These are phyloP conservation scores for Thelephora aurantiotincta DNA, from an alignment of 768 basidiomycete genomes.

Conservation along the genomic window DNA sequence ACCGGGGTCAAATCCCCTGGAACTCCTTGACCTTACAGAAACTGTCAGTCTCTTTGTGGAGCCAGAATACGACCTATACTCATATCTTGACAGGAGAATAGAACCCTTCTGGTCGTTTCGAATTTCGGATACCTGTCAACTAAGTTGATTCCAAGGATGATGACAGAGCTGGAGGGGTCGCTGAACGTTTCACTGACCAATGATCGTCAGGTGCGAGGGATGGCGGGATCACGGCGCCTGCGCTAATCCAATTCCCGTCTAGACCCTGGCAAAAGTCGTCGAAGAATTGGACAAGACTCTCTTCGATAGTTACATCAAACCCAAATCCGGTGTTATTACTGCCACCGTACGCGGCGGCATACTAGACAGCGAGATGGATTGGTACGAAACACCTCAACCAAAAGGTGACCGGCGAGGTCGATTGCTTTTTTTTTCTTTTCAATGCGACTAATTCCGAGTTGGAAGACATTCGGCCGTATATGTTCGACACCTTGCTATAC, in stretches of 20 bases:
- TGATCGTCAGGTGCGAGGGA: constrained; percentile 46
- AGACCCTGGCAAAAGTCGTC: constrained; percentile 68
- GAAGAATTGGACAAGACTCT: constrained; percentile 78
- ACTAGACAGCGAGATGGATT: constrained; percentile 70
- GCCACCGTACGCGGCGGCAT: constrained; percentile 68
- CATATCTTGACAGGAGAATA: constrained; percentile 48
- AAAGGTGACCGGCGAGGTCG: constrained; percentile 56
- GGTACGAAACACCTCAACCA: constrained; percentile 90
- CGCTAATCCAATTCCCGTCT: not conserved
- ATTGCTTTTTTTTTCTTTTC: too few relatives aligned
- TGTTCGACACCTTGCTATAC: constrained; percentile 78
- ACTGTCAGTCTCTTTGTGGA: constrained; percentile 28
- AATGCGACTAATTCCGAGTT: not conserved
- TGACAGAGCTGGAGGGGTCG: constrained; percentile 63
- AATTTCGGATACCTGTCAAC: constrained; percentile 72
- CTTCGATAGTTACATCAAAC: constrained; percentile 78
- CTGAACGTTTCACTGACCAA: constrained; percentile 58
- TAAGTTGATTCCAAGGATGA: constrained; percentile 61
- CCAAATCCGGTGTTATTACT: constrained; percentile 58
- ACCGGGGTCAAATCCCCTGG: constrained; percentile 33
- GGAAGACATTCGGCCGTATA: constrained; percentile 86
- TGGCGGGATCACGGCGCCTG: constrained; percentile 5
- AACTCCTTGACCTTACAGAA: constrained; percentile 46
- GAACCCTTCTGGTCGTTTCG: constrained; percentile 77
- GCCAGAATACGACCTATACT: not conserved